phyloP scores from a whole-genome alignment of 2,329 filamentous ascomycete species.

The Pseudogymnoascus verrucosus region DNA sequence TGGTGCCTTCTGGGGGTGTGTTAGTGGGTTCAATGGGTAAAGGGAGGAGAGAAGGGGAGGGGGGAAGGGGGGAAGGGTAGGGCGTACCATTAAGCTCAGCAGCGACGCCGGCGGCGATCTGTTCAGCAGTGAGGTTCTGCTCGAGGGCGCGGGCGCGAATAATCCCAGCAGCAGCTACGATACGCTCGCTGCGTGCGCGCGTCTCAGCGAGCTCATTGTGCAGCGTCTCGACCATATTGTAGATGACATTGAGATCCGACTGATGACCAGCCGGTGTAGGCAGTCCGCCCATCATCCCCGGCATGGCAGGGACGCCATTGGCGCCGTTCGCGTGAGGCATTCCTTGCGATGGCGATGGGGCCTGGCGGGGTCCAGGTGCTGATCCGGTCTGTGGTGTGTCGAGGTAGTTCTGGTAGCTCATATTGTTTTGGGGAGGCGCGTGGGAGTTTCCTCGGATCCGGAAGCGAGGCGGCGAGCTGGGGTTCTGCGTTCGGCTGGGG shows the following conservation, averaged over 20 bases:
- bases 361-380: slow-evolving; percentile 19
- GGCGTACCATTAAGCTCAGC: slow-evolving; percentile 48
- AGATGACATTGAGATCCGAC: slow-evolving; percentile 60
- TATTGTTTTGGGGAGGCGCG: neutral
- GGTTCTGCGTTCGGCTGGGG: neutral
- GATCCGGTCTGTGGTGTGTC: slow-evolving; percentile 19
- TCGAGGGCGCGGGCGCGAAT: slow-evolving; percentile 50
- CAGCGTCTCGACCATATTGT: slow-evolving; percentile 59
- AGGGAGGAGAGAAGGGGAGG: neutral
- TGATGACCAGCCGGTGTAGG: slow-evolving; percentile 61
- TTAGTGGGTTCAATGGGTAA: slow-evolving; percentile 9
- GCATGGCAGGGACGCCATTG: slow-evolving; percentile 26
- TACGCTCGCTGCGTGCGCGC: slow-evolving; percentile 52
- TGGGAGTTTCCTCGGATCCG: neutral
- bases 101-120: slow-evolving; percentile 47
- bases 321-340: slow-evolving; percentile 26
- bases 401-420: slow-evolving; percentile 21
- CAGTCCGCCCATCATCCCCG: slow-evolving; percentile 32
- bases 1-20: slow-evolving; percentile 40
- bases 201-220: slow-evolving; percentile 56
- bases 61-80: neutral
- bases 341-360: slow-evolving; percentile 26
- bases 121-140: slow-evolving; percentile 47
- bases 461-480: neutral
- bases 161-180: slow-evolving; percentile 53